Percentiles rank a stretch among this genome's conserved stretches.
Conservation (phyloP, 345 rosid species). For the Excoecaria cochinchinensis region DNA sequence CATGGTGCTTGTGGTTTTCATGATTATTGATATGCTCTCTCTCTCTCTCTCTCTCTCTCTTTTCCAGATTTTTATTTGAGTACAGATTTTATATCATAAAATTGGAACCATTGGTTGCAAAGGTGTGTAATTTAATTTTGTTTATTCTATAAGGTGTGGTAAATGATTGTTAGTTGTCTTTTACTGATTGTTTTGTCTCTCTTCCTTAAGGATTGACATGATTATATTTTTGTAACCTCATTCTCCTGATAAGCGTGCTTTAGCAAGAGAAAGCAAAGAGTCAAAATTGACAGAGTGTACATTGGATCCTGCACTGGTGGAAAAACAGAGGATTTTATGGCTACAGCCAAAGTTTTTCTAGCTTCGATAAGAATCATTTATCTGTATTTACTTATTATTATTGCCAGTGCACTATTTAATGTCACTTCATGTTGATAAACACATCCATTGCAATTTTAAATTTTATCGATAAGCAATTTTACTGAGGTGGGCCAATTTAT, state of each 20-base stretch:
- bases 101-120: conserved; percentile 94
- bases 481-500: background rate
- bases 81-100: conserved; percentile 83
- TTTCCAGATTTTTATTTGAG: conserved; percentile 67
- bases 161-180: background rate
- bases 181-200: background rate
- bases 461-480: background rate
- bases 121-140: conserved; percentile 47
- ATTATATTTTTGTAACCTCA: conserved; percentile 63
- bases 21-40: conserved; percentile 12
- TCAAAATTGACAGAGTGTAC: conserved; percentile 90
- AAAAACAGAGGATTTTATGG: conserved; percentile 87
- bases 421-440: background rate
- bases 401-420: background rate
- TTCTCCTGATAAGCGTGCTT: conserved; percentile 94
- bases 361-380: conserved; percentile 58
- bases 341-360: conserved; percentile 83
- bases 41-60: too few relatives aligned
- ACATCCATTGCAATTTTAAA: background rate
- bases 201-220: background rate
- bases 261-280: conserved; percentile 97
- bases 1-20: background rate
- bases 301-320: conserved; percentile 99
- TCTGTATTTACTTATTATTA: too few relatives aligned
- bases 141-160: background rate